phyloP scores from a whole-genome alignment of 257 asterid species.

The Solanum habrochaites region DNA sequence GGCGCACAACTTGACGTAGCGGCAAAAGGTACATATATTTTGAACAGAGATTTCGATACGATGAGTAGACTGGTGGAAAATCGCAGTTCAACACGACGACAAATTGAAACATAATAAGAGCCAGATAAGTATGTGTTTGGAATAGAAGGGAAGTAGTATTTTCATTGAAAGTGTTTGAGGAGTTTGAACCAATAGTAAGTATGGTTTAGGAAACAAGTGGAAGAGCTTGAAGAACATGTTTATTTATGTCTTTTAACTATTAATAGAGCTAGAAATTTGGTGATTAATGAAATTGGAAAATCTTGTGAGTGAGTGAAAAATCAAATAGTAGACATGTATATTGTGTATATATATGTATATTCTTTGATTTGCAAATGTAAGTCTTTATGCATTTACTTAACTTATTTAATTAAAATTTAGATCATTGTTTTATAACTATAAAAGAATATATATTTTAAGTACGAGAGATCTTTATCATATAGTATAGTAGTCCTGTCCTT shows the following conservation, averaged over 20 bases:
- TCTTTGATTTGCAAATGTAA: neutral
- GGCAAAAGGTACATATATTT: conserved; percentile 66
- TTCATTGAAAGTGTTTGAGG: conserved; percentile 35
- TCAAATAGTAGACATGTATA: neutral
- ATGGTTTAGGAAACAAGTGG: conserved; percentile 50
- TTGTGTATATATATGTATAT: neutral
- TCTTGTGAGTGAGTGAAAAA: neutral
- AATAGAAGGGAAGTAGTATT: conserved; percentile 28
- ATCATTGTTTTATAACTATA: neutral
- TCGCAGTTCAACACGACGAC: no score
- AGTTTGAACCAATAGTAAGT: conserved; percentile 34
- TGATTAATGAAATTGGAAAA: conserved; percentile 41
- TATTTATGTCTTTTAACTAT: conserved; percentile 62
- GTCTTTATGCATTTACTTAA: neutral
- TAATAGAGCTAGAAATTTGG: conserved; percentile 58
- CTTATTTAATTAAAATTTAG: no score
- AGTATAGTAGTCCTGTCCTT: no score
- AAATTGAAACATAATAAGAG: conserved; percentile 60
- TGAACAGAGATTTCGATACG: conserved; percentile 76
- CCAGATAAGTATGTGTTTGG: conserved; percentile 42
- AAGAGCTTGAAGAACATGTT: conserved; percentile 69
- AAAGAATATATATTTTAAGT: no score
- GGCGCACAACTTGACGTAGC: conserved; percentile 70
- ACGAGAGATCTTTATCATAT: neutral
- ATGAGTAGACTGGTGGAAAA: conserved; percentile 61